These are phyloP conservation scores for Takashimella koratensis DNA, from an alignment of 1,284 basidiomycete genomes.

Conservation along the genomic window DNA sequence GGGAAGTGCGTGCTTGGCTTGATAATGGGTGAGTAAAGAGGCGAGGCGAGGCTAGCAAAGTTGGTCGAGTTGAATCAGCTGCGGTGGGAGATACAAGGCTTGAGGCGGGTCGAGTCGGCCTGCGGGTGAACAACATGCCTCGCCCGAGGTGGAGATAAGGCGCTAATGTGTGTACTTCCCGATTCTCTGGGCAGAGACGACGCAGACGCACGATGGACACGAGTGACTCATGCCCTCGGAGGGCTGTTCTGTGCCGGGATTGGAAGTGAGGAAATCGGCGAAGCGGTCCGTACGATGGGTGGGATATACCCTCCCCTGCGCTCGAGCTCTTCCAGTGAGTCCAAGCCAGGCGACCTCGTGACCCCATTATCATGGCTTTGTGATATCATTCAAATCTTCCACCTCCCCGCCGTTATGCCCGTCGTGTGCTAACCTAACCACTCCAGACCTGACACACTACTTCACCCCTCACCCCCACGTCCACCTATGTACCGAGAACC, in stretches of 20 bases:
- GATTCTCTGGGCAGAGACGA: too few relatives aligned
- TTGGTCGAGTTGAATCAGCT: too few relatives aligned
- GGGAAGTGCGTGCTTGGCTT: conserved; percentile 86
- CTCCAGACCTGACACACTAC: conserved; percentile 30
- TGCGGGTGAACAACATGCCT: too few relatives aligned
- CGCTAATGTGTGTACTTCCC: too few relatives aligned
- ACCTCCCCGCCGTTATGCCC: too few relatives aligned
- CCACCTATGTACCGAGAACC: conserved; percentile 91
- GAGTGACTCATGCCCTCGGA: conserved; percentile 79
- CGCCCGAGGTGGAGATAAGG: too few relatives aligned
- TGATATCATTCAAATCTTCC: too few relatives aligned
- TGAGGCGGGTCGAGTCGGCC: too few relatives aligned
- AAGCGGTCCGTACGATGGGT: conserved; percentile 36
- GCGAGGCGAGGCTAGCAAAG: conserved; percentile 1
- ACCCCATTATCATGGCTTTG: conserved; percentile 4
- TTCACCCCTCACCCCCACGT: conserved; percentile 65
- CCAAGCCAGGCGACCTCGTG: conserved; percentile 2
- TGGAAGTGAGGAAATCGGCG: conserved; percentile 66
- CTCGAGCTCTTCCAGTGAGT: conserved; percentile 20
- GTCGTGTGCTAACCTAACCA: neutral
- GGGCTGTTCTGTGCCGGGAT: conserved; percentile 93
- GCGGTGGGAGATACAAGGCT: too few relatives aligned
- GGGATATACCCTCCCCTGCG: conserved; percentile 59
- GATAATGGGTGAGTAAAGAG: conserved; percentile 55
- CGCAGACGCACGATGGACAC: conserved; percentile 73